Evolutionary conservation across 2,329 filamentous ascomycete species (phyloP), one percentile per base, ranked within the genome.

Genomic region (Exophiala calicioides): DNA sequence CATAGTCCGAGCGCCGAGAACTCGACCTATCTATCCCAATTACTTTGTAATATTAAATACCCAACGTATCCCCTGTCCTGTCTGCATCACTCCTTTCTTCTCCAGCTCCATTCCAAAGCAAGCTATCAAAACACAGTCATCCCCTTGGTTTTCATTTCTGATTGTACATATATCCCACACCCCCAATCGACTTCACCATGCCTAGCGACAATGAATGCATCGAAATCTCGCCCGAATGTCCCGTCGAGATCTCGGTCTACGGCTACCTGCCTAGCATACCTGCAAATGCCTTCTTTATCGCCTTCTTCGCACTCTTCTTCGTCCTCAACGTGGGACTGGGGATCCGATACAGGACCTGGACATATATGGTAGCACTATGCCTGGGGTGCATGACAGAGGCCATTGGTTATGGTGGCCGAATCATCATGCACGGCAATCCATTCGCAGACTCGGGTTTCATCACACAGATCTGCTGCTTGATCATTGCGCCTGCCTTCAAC

Each of bases 401-500:
- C 20, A 61, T 79, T 1, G 81, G 81, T 6, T 84, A 84, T 57
- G 65, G 70, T 9, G 79, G 76, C 2, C 71, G 79, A 16, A 59
- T 82, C 23, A 62, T 77, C 53, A 68, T 82, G 62, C 65, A 77
- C 61, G 56, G 69, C 39, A 76, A 81, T 55, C 75, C 77, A 0
- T 82, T 76, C 64, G 62, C 66, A 27, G 55, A 64, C 3, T 55
- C 65, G 13, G 71, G 69, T 0, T 82, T 82, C 58, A 45, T 47
- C 29, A 61, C 77, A 53, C 78, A 74, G 52, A 77, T 82, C 40
- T 73, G 77, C 55, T 74, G 71, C 47, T 63, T 82, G 16, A 78
- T 79, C 32, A 73, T 83, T 23, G 75, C 72, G 0, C 79, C 78
- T 5, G 79, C 75, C 15, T 82, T 78, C 61, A 62, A 76, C 44